These are phyloP conservation scores for Knufia fluminis DNA, from an alignment of 2,329 filamentous ascomycete species.

Conservation along the genomic window DNA sequence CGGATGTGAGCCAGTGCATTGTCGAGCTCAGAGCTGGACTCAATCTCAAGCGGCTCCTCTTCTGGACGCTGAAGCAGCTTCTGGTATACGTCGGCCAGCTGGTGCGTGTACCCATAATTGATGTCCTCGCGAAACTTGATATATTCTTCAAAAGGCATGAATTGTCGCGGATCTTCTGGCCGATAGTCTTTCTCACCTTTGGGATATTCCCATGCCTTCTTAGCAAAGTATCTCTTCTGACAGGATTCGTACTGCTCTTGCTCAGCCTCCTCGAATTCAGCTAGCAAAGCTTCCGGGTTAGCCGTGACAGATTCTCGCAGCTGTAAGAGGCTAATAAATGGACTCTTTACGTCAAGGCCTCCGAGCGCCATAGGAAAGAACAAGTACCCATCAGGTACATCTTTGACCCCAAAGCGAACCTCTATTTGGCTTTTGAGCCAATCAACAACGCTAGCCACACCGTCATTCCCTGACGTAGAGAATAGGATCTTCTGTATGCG, in stretches of 20 bases:
- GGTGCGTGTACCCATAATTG: conserved; percentile 8
- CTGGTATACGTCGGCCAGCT: conserved; percentile 27
- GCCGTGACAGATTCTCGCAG: conserved; percentile 37
- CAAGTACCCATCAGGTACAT: conserved; percentile 44
- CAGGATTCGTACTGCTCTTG: conserved; percentile 47
- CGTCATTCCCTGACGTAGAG: conserved; percentile 21
- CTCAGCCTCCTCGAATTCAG: conserved; percentile 31
- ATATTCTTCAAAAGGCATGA: conserved; percentile 35
- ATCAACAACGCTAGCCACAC: conserved; percentile 39
- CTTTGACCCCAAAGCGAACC: conserved; percentile 41
- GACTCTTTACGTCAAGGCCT: conserved; percentile 42
- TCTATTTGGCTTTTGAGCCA: conserved; percentile 46
- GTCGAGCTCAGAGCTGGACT: conserved; percentile 22
- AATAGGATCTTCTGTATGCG: conserved; percentile 47
- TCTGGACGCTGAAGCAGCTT: conserved; percentile 27
- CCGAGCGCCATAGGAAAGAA: conserved; percentile 45
- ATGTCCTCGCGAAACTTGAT: conserved; percentile 28
- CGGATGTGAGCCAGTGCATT: background rate
- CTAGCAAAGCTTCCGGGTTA: conserved; percentile 28
- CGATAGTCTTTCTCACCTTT: background rate
- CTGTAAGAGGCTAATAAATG: conserved; percentile 40
- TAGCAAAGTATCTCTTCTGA: conserved; percentile 28
- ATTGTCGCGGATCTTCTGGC: conserved; percentile 20
- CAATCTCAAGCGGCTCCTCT: conserved; percentile 26
- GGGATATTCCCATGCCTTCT: conserved; percentile 9